Base-by-base conservation (phyloP, 2,329 filamentous ascomycete species). In the Aspergillus eucalypticola region DNA sequence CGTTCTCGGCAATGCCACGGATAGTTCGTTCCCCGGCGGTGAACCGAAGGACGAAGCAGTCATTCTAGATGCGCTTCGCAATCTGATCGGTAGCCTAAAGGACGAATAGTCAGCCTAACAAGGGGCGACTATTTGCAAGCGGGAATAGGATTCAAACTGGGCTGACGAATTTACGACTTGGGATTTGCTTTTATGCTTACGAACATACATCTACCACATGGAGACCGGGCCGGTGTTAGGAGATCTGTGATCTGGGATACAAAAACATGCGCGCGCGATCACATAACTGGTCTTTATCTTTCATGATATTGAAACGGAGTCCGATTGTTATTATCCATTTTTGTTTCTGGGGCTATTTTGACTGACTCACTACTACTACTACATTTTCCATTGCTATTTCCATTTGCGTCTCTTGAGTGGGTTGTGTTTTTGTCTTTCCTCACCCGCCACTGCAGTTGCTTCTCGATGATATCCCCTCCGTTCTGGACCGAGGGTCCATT, bases 1-100 rank as follows among this genome's bases (percentile, higher is more conserved):
- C 15, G 76, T 74, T 15, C 58, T 79, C 5, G 76, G 75, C 27
- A 68, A 73, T 56, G 75, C 75, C 5, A 72, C 73, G 21, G 75
- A 77, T 56, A 78, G 76, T 56, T 78, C 76, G 8, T 77, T 79
- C 66, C 73, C 76, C 19, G 76, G 76, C 39, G 77, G 77, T 13
- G 77, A 79, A 60, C 76, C 77, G 17, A 77, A 77, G 58, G 77
- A 79, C 61, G 77, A 79, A 66, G 73, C 73, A 8, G 77, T 79
- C 52, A 75, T 79, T 61, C 69, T 78, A 51, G 75, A 78, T 63
- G 75, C 75, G 8, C 70, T 79, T 25, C 67, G 70, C 48, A 75
- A 74, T 54, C 63, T 79, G 64, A 76, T 79, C 25, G 75, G 72
- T 49, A 75, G 75, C 35, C 60, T 79, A 59, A 77, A 75, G 57